Evolutionary conservation across 345 rosid genomes (phyloP).

Genomic region (Arabis hirsuta): DNA sequence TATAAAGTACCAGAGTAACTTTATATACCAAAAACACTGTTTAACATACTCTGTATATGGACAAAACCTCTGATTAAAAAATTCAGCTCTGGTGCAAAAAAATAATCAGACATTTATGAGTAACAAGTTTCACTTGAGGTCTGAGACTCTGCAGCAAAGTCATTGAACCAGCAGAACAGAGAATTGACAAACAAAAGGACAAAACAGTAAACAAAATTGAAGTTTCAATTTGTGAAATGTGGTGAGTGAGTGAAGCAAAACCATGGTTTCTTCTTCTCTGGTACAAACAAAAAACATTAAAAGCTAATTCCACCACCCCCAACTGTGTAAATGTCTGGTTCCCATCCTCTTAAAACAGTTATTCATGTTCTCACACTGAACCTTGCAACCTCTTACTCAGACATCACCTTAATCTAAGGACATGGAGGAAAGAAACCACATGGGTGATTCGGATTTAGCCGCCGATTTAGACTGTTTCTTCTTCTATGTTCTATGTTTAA

Average conservation of each 20-base stretch:
- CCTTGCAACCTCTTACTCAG: slow-evolving; percentile 44
- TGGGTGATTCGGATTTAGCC: slow-evolving; percentile 35
- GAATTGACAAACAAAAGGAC: slow-evolving; percentile 44
- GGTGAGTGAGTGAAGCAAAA: slow-evolving; percentile 30
- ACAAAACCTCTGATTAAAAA: slow-evolving; percentile 28
- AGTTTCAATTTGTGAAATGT: slow-evolving; percentile 4
- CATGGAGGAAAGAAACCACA: slow-evolving; percentile 39
- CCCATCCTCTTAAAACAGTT: slow-evolving; percentile 46
- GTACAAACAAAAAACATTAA: slow-evolving; percentile 41
- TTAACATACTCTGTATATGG: slow-evolving; percentile 35
- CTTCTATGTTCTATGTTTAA: slow-evolving; percentile 23
- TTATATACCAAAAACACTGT: background rate
- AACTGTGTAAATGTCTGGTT: slow-evolving; percentile 46
- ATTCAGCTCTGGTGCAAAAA: slow-evolving; percentile 9
- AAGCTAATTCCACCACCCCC: slow-evolving; percentile 32
- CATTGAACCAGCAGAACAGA: slow-evolving; percentile 30
- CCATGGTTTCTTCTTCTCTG: slow-evolving; percentile 32
- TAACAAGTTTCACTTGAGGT: slow-evolving; percentile 36
- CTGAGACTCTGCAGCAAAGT: slow-evolving; percentile 35
- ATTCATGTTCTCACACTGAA: slow-evolving; percentile 41
- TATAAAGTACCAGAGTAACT: slow-evolving; percentile 4
- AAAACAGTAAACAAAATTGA: slow-evolving; percentile 1
- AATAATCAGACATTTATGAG: slow-evolving; percentile 34
- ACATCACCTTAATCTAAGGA: slow-evolving; percentile 37
- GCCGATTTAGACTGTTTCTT: slow-evolving; percentile 38